Conservation (phyloP, 805 yeast species). For the Zygoascus tannicola region DNA sequence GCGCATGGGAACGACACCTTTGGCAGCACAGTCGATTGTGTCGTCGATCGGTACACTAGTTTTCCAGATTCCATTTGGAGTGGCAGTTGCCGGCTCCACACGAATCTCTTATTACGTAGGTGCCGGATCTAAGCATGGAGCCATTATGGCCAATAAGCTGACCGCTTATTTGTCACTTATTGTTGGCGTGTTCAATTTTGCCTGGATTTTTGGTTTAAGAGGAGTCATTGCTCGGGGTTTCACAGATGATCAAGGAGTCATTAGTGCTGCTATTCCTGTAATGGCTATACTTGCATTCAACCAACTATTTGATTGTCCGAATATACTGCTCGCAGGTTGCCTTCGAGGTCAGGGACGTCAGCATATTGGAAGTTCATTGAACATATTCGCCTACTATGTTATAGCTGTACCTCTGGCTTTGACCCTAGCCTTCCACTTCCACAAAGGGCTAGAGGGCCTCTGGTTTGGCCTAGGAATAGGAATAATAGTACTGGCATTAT, state of each 20-base stretch:
- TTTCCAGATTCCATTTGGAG: constrained; percentile 65
- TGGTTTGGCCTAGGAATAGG: constrained; percentile 73
- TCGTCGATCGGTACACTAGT: constrained; percentile 53
- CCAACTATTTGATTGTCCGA: constrained; percentile 61
- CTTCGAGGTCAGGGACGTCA: constrained; percentile 72
- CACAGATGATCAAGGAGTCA: constrained; percentile 48
- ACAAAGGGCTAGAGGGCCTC: constrained; percentile 48
- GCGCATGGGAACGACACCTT: constrained; percentile 52
- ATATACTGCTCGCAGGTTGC: constrained; percentile 63
- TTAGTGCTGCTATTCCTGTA: constrained; percentile 39
- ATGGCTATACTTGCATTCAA: constrained; percentile 59
- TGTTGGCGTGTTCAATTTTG: constrained; percentile 41
- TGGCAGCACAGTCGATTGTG: constrained; percentile 66
- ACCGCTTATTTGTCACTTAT: constrained; percentile 45
- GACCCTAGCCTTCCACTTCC: constrained; percentile 42
- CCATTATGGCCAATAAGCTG: constrained; percentile 39
- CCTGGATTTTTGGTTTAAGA: constrained; percentile 39
- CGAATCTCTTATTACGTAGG: constrained; percentile 66
- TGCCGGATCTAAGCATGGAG: constrained; percentile 38
- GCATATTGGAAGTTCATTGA: constrained; percentile 59
- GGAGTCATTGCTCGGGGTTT: constrained; percentile 43
- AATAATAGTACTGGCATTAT: constrained; percentile 12
- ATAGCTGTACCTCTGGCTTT: constrained; percentile 52
- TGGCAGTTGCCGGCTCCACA: constrained; percentile 60
- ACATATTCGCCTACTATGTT: constrained; percentile 60